Percentiles rank a stretch among this genome's conserved stretches.
These are phyloP conservation scores for Suhomyces sp. DNA, from an alignment of 805 yeast species.

Conservation along the genomic window DNA sequence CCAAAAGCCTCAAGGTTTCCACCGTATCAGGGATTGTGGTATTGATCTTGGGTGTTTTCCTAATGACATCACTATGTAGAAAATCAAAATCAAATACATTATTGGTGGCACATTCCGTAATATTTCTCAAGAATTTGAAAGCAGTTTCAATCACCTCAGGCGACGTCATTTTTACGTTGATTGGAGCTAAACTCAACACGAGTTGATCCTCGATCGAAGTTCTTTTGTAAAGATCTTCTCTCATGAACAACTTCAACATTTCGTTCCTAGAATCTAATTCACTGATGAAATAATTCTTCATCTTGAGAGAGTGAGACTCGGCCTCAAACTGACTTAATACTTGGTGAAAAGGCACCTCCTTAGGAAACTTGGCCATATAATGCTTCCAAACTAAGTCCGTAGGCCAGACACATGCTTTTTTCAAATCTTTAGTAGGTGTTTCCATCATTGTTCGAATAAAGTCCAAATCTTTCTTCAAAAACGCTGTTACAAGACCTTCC, in stretches of 20 bases:
- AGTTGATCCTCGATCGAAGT: slow-evolving; percentile 56
- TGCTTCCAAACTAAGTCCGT: slow-evolving; percentile 67
- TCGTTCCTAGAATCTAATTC: slow-evolving; percentile 38
- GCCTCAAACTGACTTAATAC: slow-evolving; percentile 50
- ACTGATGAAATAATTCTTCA: slow-evolving; percentile 34
- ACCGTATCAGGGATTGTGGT: slow-evolving; percentile 21
- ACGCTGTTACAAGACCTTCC: slow-evolving; percentile 56
- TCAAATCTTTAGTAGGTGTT: slow-evolving; percentile 50
- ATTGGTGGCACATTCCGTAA: slow-evolving; percentile 53
- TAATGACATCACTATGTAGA: slow-evolving; percentile 25
- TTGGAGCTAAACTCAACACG: slow-evolving; percentile 61
- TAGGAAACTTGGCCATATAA: slow-evolving; percentile 61
- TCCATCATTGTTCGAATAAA: slow-evolving; percentile 49
- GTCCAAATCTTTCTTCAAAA: slow-evolving; percentile 42
- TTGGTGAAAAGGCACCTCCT: slow-evolving; percentile 43
- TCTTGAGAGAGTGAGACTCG: slow-evolving; percentile 26
- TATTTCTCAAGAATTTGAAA: slow-evolving; percentile 50
- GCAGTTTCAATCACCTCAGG: slow-evolving; percentile 43
- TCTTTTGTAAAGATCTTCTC: slow-evolving; percentile 21
- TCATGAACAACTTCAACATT: slow-evolving; percentile 45
- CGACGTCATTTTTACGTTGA: slow-evolving; percentile 33
- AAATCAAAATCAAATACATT: slow-evolving; percentile 54
- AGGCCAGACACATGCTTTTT: slow-evolving; percentile 77
- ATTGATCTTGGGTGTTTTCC: slow-evolving; percentile 17
- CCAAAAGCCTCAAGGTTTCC: slow-evolving; percentile 40